Conservation (phyloP, 805 yeast genomes). For the Kuraishia molischiana region DNA sequence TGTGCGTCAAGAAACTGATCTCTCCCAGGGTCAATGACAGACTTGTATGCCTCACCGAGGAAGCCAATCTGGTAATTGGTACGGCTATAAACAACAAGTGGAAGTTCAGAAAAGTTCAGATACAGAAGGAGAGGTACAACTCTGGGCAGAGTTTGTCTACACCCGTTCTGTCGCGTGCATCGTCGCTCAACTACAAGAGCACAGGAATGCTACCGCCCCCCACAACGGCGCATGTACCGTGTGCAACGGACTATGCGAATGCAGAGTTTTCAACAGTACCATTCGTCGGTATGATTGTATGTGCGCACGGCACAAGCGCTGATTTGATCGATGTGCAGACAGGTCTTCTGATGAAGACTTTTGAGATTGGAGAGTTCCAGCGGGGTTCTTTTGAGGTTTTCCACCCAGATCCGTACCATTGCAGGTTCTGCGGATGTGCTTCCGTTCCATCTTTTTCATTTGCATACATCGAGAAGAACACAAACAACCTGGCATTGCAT, state of each 20-base stretch:
- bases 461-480: conserved; percentile 55
- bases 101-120: conserved; percentile 42
- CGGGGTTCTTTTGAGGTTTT: conserved; percentile 55
- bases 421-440: conserved; percentile 86
- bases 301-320: conserved; percentile 45
- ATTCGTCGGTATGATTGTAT: conserved; percentile 65
- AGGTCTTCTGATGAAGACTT: conserved; percentile 56
- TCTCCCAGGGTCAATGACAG: conserved; percentile 75
- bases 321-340: conserved; percentile 72
- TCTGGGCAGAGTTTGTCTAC: conserved; percentile 27
- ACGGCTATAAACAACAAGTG: conserved; percentile 59
- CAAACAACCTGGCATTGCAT: conserved; percentile 54
- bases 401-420: conserved; percentile 81
- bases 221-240: too few relatives aligned
- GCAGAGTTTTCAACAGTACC: conserved; percentile 36
- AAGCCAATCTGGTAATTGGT: conserved; percentile 47
- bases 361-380: conserved; percentile 54
- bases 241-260: not conserved
- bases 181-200: conserved; percentile 10
- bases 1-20: conserved; percentile 42
- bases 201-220: not conserved
- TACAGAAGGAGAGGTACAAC: conserved; percentile 38
- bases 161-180: conserved; percentile 21
- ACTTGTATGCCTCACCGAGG: conserved; percentile 41
- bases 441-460: conserved; percentile 66